These are phyloP conservation scores for Dactylonectria macrodidyma DNA, from an alignment of 2,329 filamentous ascomycete species.

Conservation along the genomic window DNA sequence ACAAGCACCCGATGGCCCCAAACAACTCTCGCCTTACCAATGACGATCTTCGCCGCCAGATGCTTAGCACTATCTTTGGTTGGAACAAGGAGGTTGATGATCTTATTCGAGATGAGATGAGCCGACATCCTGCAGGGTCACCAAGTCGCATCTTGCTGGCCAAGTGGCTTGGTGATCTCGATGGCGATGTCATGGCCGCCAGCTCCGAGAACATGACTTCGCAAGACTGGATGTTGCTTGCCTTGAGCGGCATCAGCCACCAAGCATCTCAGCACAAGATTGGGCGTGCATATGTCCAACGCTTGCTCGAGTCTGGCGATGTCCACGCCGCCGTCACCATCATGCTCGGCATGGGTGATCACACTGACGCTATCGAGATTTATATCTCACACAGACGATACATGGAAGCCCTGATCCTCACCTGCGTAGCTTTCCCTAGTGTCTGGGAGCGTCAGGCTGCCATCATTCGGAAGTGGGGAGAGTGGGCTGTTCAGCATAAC, in stretches of 20 bases:
- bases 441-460: slow-evolving; percentile 94
- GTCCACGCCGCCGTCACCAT: slow-evolving; percentile 94
- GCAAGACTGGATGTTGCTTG: slow-evolving; percentile 97
- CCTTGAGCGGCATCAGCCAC: slow-evolving; percentile 88
- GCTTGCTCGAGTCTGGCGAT: slow-evolving; percentile 90
- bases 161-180: slow-evolving; percentile 93
- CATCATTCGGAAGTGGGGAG: slow-evolving; percentile 94
- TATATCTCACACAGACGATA: slow-evolving; percentile 93
- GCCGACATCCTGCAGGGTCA: slow-evolving; percentile 80
- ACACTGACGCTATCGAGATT: slow-evolving; percentile 95
- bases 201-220: slow-evolving; percentile 90
- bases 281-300: slow-evolving; percentile 90
- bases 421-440: slow-evolving; percentile 83
- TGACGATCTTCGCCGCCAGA: slow-evolving; percentile 88
- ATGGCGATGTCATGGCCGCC: slow-evolving; percentile 84
- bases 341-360: slow-evolving; percentile 90
- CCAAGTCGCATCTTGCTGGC: slow-evolving; percentile 85
- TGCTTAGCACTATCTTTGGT: slow-evolving; percentile 95
- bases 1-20: slow-evolving; percentile 75
- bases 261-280: slow-evolving; percentile 87
- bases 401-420: slow-evolving; percentile 93
- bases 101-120: slow-evolving; percentile 88
- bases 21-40: slow-evolving; percentile 76
- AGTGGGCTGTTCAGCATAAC: slow-evolving; percentile 87
- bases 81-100: slow-evolving; percentile 90